Conservation (phyloP, 2,329 filamentous ascomycete genomes). For the Chrysoporthe deuterocubensis region DNA sequence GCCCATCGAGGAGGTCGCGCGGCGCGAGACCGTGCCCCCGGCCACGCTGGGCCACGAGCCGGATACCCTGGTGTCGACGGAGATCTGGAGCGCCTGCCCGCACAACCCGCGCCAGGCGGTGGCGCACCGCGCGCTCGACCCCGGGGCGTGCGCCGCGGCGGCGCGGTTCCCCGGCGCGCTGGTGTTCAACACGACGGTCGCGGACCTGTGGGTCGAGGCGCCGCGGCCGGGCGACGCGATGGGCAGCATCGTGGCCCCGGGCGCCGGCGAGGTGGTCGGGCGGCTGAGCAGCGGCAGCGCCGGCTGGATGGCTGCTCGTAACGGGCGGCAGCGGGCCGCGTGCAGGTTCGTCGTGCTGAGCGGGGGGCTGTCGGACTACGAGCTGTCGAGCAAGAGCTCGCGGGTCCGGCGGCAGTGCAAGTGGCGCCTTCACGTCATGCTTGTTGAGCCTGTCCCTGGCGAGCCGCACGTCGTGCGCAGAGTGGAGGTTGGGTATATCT, state of each 20-base stretch:
- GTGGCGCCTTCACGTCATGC: conserved; percentile 3
- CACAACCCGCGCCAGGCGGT: background rate
- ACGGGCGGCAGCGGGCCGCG: background rate
- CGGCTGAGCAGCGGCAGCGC: background rate
- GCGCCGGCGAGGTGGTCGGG: conserved; percentile 1
- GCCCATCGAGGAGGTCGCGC: background rate
- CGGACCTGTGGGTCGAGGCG: conserved; percentile 5
- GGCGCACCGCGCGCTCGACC: conserved; percentile 7
- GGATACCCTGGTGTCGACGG: background rate
- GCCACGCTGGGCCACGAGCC: background rate
- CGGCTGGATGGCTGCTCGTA: background rate
- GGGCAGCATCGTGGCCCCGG: conserved; percentile 4
- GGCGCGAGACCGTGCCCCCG: background rate
- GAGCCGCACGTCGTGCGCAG: conserved; percentile 11
- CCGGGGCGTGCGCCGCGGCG: conserved; percentile 1
- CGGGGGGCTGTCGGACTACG: background rate
- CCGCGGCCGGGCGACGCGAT: background rate
- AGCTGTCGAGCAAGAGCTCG: background rate
- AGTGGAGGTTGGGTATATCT: conserved; percentile 9
- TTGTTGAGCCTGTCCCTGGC: conserved; percentile 1
- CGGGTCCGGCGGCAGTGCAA: too few species aligned
- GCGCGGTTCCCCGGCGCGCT: background rate
- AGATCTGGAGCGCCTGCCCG: conserved; percentile 1
- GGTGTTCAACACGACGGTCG: conserved; percentile 10
- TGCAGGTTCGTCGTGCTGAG: conserved; percentile 7